Percentiles rank a stretch among this genome's conserved stretches.
Conservation (phyloP, 176 grass and related monocot species). For the Eragrostis curvula region DNA sequence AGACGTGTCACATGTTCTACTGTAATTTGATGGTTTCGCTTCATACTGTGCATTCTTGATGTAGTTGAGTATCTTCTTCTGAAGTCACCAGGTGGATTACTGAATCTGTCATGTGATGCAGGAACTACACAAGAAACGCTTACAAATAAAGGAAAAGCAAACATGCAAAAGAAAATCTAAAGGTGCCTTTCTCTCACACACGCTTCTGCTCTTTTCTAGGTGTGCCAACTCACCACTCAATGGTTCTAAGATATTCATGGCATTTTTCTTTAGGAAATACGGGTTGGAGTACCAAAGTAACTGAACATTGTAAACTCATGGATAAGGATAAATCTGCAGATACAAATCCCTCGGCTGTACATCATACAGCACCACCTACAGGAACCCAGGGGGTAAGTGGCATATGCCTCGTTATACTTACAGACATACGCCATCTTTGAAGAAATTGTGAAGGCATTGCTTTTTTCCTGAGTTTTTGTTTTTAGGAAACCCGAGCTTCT, state of each 20-base stretch:
- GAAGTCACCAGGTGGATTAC: slow-evolving; percentile 20
- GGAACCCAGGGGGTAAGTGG: slow-evolving; percentile 40
- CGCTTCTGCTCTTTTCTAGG: neutral
- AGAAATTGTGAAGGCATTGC: slow-evolving; percentile 25
- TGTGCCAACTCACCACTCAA: neutral
- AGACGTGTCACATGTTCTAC: neutral
- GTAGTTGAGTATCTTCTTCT: slow-evolving; percentile 19
- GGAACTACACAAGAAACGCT: slow-evolving; percentile 71
- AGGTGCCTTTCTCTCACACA: slow-evolving; percentile 42
- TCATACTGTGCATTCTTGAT: slow-evolving; percentile 3
- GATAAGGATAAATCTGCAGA: slow-evolving; percentile 36
- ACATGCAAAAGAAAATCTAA: slow-evolving; percentile 48
- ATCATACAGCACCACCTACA: slow-evolving; percentile 36
- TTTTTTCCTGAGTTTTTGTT: slow-evolving; percentile 3
- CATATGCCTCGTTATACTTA: slow-evolving; percentile 21
- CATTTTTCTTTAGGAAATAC: slow-evolving; percentile 42
- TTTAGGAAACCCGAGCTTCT: neutral
- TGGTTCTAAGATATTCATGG: slow-evolving; percentile 19
- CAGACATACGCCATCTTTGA: slow-evolving; percentile 5
- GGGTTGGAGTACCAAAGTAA: slow-evolving; percentile 29
- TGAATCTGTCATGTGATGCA: slow-evolving; percentile 38
- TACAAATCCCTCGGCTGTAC: slow-evolving; percentile 21
- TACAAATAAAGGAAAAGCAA: slow-evolving; percentile 59
- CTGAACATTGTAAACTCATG: slow-evolving; percentile 18
- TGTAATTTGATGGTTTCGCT: slow-evolving; percentile 8